A percentile compares a stretch with the other conserved stretches of the same genome.
phyloP scores from a whole-genome alignment of 2,329 filamentous ascomycete species.

The Curvularia hawaiiensis region DNA sequence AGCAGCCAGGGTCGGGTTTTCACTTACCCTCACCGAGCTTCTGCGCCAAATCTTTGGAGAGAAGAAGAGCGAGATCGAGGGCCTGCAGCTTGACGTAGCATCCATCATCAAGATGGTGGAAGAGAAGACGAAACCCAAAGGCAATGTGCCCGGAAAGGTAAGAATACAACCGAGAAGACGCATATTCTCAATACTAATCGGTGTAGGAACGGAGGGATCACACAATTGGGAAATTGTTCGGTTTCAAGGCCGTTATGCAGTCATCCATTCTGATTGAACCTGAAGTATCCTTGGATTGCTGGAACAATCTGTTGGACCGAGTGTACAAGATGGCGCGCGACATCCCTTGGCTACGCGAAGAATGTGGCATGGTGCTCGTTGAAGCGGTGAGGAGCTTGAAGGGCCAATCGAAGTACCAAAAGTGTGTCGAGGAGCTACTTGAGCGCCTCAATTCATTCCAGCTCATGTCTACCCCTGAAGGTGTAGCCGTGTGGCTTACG shows the following conservation, averaged over 20 bases:
- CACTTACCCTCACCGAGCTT: conserved; percentile 83
- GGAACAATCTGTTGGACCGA: conserved; percentile 71
- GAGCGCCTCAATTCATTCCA: conserved; percentile 66
- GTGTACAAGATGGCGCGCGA: conserved; percentile 76
- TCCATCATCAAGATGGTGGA: conserved; percentile 58
- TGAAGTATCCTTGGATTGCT: conserved; percentile 60
- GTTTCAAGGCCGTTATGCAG: conserved; percentile 82
- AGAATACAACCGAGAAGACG: conserved; percentile 16
- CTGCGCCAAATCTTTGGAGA: conserved; percentile 70
- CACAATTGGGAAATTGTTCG: conserved; percentile 84
- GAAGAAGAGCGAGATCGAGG: conserved; percentile 35
- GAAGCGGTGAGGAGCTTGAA: conserved; percentile 67
- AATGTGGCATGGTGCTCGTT: conserved; percentile 83
- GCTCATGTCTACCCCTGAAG: conserved; percentile 81
- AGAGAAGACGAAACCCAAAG: conserved; percentile 57
- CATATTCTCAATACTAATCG: conserved; percentile 23
- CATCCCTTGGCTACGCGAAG: conserved; percentile 87
- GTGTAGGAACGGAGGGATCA: conserved; percentile 83
- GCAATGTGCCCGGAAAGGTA: conserved; percentile 60
- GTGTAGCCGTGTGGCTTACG: conserved; percentile 85
- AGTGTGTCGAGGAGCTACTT: conserved; percentile 66
- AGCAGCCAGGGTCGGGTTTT: conserved; percentile 86
- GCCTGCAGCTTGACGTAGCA: conserved; percentile 46
- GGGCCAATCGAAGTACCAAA: conserved; percentile 53
- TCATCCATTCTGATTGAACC: conserved; percentile 71